Conservation (phyloP, 2,329 filamentous ascomycete genomes). For the Aureobasidium mangrovei region DNA sequence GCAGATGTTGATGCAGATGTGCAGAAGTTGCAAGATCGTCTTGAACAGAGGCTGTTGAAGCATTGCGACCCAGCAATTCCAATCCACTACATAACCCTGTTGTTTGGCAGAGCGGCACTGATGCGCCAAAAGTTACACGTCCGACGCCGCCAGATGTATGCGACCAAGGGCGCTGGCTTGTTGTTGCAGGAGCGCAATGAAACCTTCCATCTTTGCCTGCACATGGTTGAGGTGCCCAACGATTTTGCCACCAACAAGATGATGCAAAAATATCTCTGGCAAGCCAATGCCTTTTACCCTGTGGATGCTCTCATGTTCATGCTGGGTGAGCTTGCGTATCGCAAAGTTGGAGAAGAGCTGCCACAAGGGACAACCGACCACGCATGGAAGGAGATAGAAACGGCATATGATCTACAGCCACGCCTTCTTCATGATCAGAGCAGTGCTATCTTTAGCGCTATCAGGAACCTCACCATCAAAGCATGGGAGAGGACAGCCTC, state of each 20-base stretch:
- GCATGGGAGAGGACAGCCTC: slow-evolving; percentile 29
- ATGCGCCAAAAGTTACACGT: slow-evolving; percentile 37
- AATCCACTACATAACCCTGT: slow-evolving; percentile 35
- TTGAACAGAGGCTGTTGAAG: slow-evolving; percentile 36
- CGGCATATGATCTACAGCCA: slow-evolving; percentile 36
- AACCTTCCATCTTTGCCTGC: slow-evolving; percentile 34
- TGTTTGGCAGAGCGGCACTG: slow-evolving; percentile 36
- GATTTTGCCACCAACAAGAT: slow-evolving; percentile 31
- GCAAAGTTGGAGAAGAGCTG: slow-evolving; percentile 17
- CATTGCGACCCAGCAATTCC: slow-evolving; percentile 39
- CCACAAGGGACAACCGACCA: slow-evolving; percentile 20
- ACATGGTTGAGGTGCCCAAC: slow-evolving; percentile 35
- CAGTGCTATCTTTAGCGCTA: slow-evolving; percentile 34
- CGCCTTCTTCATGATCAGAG: slow-evolving; percentile 29
- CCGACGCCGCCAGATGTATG: slow-evolving; percentile 32
- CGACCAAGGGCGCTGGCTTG: slow-evolving; percentile 24
- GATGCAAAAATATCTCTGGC: slow-evolving; percentile 43
- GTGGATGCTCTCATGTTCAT: slow-evolving; percentile 32
- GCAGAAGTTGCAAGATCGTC: slow-evolving; percentile 32
- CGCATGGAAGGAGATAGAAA: slow-evolving; percentile 40
- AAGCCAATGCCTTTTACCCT: slow-evolving; percentile 43
- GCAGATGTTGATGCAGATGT: slow-evolving; percentile 23
- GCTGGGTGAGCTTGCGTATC: slow-evolving; percentile 26
- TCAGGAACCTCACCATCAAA: slow-evolving; percentile 36
- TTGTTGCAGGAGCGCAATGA: slow-evolving; percentile 29